A percentile compares a stretch with the other conserved stretches of the same genome.
Conservation (phyloP, 169 alveolate genomes). For the Plasmodium cynomolgi region DNA sequence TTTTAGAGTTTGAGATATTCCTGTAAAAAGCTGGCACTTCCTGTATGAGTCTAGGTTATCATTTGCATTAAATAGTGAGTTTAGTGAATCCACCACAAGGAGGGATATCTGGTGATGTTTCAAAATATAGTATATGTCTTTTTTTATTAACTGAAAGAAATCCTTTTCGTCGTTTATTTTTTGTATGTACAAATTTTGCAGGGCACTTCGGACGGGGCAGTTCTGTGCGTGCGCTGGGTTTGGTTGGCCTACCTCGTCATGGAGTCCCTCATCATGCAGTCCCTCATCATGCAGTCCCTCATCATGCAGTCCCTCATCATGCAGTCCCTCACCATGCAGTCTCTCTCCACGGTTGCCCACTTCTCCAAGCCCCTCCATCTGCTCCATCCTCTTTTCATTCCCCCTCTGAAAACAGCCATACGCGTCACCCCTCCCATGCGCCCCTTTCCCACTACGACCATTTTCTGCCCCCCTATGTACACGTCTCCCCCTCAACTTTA, state of each 20-base stretch:
- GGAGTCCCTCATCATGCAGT: neutral
- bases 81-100: constrained; percentile 48
- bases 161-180: constrained; percentile 51
- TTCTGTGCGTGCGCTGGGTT: neutral
- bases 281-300: neutral
- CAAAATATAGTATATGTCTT: constrained; percentile 18
- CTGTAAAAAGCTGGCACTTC: constrained; percentile 10
- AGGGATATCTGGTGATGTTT: constrained; percentile 38
- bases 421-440: neutral
- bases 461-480: neutral
- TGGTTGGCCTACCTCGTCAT: neutral
- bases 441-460: neutral
- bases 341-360: no score
- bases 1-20: constrained; percentile 25
- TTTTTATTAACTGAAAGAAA: constrained; percentile 36
- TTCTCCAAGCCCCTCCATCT: neutral
- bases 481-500: neutral
- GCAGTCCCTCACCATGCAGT: neutral
- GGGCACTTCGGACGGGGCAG: neutral
- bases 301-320: neutral
- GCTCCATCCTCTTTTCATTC: neutral
- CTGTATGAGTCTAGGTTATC: constrained; percentile 11
- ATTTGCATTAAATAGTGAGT: constrained; percentile 29
- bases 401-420: neutral
- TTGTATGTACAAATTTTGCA: constrained; percentile 49